Evolutionary conservation across 2,329 filamentous ascomycete species (phyloP).

Genomic region (Xylariaceae sp.): DNA sequence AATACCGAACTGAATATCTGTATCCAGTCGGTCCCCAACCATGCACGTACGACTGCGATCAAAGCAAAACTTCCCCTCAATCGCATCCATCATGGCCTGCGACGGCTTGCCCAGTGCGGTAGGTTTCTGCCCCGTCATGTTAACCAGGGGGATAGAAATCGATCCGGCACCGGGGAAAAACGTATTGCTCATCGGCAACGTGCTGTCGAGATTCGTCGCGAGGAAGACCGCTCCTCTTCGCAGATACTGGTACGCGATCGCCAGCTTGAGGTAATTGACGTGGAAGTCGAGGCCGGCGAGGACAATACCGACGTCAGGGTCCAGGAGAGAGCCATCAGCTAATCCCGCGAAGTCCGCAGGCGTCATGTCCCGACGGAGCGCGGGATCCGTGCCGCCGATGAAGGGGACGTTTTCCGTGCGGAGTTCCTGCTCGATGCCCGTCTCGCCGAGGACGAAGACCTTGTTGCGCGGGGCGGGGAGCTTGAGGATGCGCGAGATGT

Average conservation of each 20-base stretch:
- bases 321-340: conserved; percentile 68
- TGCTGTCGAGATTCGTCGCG: conserved; percentile 89
- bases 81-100: conserved; percentile 98
- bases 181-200: conserved; percentile 71
- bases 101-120: conserved; percentile 86
- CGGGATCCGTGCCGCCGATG: conserved; percentile 80
- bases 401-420: conserved; percentile 70
- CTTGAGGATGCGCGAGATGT: conserved; percentile 87
- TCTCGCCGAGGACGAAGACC: conserved; percentile 89
- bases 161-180: conserved; percentile 92
- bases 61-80: conserved; percentile 92
- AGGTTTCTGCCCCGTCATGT: conserved; percentile 65
- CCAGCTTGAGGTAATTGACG: conserved; percentile 88
- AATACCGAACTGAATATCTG: conserved; percentile 92
- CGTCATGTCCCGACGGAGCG: conserved; percentile 69
- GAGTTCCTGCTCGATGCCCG: conserved; percentile 85
- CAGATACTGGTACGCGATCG: conserved; percentile 81
- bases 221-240: conserved; percentile 77
- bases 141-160: conserved; percentile 69
- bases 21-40: conserved; percentile 90
- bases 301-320: conserved; percentile 85
- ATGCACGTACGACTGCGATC: conserved; percentile 84
- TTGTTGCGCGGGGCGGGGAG: conserved; percentile 77
- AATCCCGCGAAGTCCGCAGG: conserved; percentile 75
- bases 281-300: conserved; percentile 90